A percentile compares a stretch with the other conserved stretches of the same genome.
Conservation (phyloP, 768 basidiomycete species). For the Cystobasidium ongulense region DNA sequence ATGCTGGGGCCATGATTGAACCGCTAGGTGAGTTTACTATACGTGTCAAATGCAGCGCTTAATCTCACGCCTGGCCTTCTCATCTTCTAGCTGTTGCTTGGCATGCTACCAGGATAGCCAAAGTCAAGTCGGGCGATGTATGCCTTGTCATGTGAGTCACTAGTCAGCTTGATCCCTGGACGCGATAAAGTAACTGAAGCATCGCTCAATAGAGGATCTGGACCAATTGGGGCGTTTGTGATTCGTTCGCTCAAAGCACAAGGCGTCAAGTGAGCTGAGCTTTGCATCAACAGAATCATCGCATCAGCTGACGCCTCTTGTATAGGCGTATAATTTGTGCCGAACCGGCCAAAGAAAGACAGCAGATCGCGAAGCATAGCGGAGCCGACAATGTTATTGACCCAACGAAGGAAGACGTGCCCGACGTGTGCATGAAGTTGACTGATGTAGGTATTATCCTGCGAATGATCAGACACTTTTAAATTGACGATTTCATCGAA, state of each 20-base stretch:
- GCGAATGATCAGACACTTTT: not conserved
- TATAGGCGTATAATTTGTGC: slow-evolving; percentile 34
- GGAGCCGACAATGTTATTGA: slow-evolving; percentile 49
- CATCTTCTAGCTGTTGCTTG: slow-evolving; percentile 52
- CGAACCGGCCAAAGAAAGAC: slow-evolving; percentile 48
- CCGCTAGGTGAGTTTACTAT: slow-evolving; percentile 33
- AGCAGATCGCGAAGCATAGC: slow-evolving; percentile 46
- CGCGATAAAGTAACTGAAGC: not conserved
- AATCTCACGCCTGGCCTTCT: slow-evolving; percentile 33
- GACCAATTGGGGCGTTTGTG: slow-evolving; percentile 47
- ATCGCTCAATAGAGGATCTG: not conserved
- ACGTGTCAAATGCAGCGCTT: no score
- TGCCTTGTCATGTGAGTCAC: slow-evolving; percentile 49
- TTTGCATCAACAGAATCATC: slow-evolving; percentile 37
- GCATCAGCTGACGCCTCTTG: not conserved
- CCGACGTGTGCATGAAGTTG: slow-evolving; percentile 40
- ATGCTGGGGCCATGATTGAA: slow-evolving; percentile 32
- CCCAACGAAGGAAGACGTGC: slow-evolving; percentile 45
- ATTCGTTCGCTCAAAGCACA: slow-evolving; percentile 48
- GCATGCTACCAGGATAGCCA: slow-evolving; percentile 49
- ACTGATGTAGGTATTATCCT: slow-evolving; percentile 34
- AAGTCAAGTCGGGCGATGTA: slow-evolving; percentile 46
- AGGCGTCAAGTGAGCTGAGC: slow-evolving; percentile 43
- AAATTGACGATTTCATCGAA: not conserved
- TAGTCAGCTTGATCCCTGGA: not conserved